Evolutionary conservation across 2,329 filamentous ascomycete genomes (phyloP), one percentile per base, ranked within the genome.

Genomic region (Claviceps monticola): DNA sequence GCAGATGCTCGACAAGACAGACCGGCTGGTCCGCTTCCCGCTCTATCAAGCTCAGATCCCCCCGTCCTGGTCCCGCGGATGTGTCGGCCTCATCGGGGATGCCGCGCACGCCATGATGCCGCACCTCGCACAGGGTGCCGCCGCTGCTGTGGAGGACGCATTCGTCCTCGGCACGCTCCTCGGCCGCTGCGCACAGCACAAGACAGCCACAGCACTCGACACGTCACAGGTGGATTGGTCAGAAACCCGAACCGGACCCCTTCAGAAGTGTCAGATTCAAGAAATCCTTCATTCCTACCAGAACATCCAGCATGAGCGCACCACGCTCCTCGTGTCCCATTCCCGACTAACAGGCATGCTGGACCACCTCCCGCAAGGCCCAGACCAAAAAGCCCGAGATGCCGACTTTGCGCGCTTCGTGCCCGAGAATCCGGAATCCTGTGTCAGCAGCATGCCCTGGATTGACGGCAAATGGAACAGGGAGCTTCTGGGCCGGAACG

Each of bases 151-250:
- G 38, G 60, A 62, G 29, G 61, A 63, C 36, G 60, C 55, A 2
- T 55, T 57, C 14, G 47, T 60, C 2, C 50, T 63, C 2, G 59
- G 55, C 11, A 56, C 53, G 0, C 55, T 63, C 7, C 79, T 45
- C 7, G 53, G 56, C 7, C 49, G 53, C 17, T 39, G 54, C 7
- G 37, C 44, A 3, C 19, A 50, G 19, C 41, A 48, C 34, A 13
- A 17, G 8, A 14, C 46, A 9, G 16, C 3, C 0, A 9, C 43
- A 14, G 11, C 26, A 29, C 8, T 29, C 26, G 26, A 29, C 9
- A 9, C 26, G 9, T 29, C 26, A 29, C 26, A 29, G 26, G 26
- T 9, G 26, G 8, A 29, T 8, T 9, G 26, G 8, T 29, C 26
- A 29, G 26, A 29, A 29, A 29, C 26, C 8, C 26, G 8, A 29